Conservation (phyloP, 2,329 filamentous ascomycete species). For the Alternaria burnsii region DNA sequence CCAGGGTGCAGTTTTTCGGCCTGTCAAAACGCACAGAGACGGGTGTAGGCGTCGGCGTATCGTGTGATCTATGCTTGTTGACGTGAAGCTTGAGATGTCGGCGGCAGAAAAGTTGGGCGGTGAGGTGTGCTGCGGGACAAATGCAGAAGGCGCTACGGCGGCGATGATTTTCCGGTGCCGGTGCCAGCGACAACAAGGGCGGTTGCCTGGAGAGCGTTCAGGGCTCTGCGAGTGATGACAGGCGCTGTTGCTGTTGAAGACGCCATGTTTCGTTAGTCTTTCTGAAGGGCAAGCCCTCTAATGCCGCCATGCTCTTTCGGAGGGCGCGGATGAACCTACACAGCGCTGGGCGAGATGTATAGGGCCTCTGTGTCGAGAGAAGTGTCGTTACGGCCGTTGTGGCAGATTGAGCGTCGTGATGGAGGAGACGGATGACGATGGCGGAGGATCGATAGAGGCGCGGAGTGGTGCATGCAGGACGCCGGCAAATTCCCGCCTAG, state of each 20-base stretch:
- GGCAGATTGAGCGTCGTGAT: slow-evolving; percentile 11
- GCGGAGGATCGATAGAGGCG: slow-evolving; percentile 17
- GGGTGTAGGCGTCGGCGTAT: not conserved
- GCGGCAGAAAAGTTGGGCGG: slow-evolving; percentile 38
- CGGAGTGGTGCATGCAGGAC: slow-evolving; percentile 21
- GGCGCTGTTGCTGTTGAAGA: slow-evolving; percentile 29
- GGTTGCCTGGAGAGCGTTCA: slow-evolving; percentile 10
- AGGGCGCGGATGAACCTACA: slow-evolving; percentile 43
- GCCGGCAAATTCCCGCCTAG: slow-evolving; percentile 9
- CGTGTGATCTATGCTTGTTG: slow-evolving; percentile 2
- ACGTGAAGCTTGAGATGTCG: slow-evolving; percentile 14
- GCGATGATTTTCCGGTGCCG: slow-evolving; percentile 19
- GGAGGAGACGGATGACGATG: slow-evolving; percentile 18
- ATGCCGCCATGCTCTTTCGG: slow-evolving; percentile 35
- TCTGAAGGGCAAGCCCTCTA: slow-evolving; percentile 41
- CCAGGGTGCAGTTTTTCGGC: too few relatives aligned
- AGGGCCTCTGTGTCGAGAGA: slow-evolving; percentile 10
- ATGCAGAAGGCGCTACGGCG: slow-evolving; percentile 20
- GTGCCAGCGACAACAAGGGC: slow-evolving; percentile 6
- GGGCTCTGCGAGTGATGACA: slow-evolving; percentile 19
- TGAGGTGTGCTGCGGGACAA: slow-evolving; percentile 21
- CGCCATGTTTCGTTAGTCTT: slow-evolving; percentile 40
- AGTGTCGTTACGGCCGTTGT: slow-evolving; percentile 9
- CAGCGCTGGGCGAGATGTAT: slow-evolving; percentile 38
- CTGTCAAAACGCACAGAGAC: not conserved